These are phyloP conservation scores for Pichia rugopelliculosa DNA, from an alignment of 805 yeast species.

Conservation along the genomic window DNA sequence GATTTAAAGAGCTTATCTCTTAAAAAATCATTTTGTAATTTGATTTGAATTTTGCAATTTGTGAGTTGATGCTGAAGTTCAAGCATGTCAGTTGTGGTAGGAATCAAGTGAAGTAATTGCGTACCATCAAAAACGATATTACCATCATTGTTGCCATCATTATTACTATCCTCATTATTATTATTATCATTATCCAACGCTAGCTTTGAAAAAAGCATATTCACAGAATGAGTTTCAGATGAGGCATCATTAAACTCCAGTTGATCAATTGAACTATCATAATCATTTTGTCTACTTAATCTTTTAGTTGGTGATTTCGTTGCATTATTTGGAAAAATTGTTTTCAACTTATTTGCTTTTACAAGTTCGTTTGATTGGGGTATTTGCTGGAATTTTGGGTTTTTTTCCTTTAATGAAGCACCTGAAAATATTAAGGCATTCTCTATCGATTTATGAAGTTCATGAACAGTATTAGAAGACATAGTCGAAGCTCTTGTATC, in stretches of 20 bases:
- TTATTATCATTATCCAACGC: not conserved
- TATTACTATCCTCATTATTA: not conserved
- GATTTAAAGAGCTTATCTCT: conserved; percentile 16
- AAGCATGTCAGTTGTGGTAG: conserved; percentile 17
- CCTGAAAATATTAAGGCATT: not conserved
- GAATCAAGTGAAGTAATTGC: not conserved
- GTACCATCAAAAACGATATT: no score
- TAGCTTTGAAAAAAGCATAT: not conserved
- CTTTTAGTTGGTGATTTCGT: not conserved
- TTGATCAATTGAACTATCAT: conserved; percentile 4
- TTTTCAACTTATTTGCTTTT: not conserved
- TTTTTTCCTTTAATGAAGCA: not conserved
- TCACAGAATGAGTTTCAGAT: not conserved
- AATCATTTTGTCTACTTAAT: conserved; percentile 3
- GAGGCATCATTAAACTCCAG: not conserved
- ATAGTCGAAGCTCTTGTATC: conserved; percentile 11
- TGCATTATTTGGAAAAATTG: no score
- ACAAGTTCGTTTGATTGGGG: not conserved
- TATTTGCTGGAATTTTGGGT: not conserved
- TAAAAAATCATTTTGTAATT: conserved; percentile 26
- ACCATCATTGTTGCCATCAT: no score
- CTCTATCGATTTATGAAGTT: not conserved
- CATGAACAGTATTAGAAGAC: conserved; percentile 1
- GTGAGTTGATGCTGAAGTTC: conserved; percentile 26
- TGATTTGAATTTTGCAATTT: conserved; percentile 29